Percentiles rank a stretch among this genome's conserved stretches.
phyloP scores from a whole-genome alignment of 2,329 filamentous ascomycete species.

The Botrytis tulipae region DNA sequence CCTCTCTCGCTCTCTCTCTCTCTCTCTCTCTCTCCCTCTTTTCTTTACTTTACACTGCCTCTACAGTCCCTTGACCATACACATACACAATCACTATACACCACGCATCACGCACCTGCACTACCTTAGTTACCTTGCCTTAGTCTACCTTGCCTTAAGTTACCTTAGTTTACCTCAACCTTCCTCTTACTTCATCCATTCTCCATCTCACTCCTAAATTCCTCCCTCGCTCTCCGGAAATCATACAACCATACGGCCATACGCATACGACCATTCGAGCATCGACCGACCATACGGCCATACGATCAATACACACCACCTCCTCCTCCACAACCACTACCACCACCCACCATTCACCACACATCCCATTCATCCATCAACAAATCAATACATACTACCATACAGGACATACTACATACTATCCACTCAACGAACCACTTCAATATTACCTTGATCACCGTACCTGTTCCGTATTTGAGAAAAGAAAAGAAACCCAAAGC shows the following conservation, averaged over 20 bases:
- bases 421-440: conserved; percentile 2
- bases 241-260: not conserved
- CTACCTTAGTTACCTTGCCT: not conserved
- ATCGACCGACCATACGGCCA: not conserved
- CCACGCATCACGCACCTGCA: conserved; percentile 2
- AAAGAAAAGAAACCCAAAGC: not conserved
- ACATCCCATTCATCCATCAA: not conserved
- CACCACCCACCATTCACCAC: not conserved
- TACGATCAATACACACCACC: not conserved
- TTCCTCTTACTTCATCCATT: not conserved
- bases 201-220: not conserved
- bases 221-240: not conserved
- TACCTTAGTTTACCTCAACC: not conserved
- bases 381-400: not conserved
- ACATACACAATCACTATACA: not conserved
- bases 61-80: not conserved
- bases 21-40: not conserved
- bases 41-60: not conserved
- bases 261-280: not conserved
- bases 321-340: not conserved
- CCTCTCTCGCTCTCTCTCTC: not conserved
- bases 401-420: not conserved
- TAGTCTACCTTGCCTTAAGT: not conserved
- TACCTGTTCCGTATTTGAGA: not conserved
- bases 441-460: not conserved